phyloP scores from a whole-genome alignment of 2,329 filamentous ascomycete genomes.

The Aplosporella prunicola region DNA sequence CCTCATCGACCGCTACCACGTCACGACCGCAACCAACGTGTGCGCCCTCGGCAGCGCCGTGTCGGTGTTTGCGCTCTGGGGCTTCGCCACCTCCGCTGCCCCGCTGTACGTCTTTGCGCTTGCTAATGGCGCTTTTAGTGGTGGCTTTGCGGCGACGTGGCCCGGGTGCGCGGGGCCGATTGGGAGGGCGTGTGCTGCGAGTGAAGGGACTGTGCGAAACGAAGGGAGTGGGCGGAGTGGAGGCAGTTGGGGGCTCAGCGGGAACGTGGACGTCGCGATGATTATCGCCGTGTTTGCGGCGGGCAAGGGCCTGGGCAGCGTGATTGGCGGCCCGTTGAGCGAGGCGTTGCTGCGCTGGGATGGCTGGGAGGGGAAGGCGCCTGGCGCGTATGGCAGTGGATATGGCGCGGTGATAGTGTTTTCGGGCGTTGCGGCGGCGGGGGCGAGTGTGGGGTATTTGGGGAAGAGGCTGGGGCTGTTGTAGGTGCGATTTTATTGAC shows the following conservation, averaged over 20 bases:
- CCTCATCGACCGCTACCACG: conserved; percentile 30
- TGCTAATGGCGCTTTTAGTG: conserved; percentile 34
- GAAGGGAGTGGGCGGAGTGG: no score
- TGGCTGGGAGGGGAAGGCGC: conserved; percentile 1
- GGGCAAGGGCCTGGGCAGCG: conserved; percentile 41
- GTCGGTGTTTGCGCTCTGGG: conserved; percentile 37
- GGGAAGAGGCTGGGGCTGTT: neutral
- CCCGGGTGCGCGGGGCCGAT: conserved; percentile 23
- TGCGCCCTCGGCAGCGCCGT: conserved; percentile 27
- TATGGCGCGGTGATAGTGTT: conserved; percentile 30
- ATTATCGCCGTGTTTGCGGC: conserved; percentile 38
- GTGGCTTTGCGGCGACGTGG: conserved; percentile 33
- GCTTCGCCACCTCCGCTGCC: conserved; percentile 32
- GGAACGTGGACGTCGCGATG: conserved; percentile 35
- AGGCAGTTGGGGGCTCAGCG: no score
- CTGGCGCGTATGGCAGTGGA: conserved; percentile 23
- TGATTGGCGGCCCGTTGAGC: conserved; percentile 41
- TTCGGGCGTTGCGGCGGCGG: conserved; percentile 35
- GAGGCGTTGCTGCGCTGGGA: conserved; percentile 32
- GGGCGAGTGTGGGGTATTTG: conserved; percentile 24
- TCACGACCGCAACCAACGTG: conserved; percentile 29
- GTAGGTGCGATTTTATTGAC: no score
- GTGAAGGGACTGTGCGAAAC: no score
- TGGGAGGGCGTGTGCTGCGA: conserved; percentile 30
- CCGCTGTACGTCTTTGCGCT: conserved; percentile 35